Percentiles rank a stretch among this genome's conserved stretches.
Conservation (phyloP, 1,139 yeast species). For the Protomyces lactucae-debilis region DNA sequence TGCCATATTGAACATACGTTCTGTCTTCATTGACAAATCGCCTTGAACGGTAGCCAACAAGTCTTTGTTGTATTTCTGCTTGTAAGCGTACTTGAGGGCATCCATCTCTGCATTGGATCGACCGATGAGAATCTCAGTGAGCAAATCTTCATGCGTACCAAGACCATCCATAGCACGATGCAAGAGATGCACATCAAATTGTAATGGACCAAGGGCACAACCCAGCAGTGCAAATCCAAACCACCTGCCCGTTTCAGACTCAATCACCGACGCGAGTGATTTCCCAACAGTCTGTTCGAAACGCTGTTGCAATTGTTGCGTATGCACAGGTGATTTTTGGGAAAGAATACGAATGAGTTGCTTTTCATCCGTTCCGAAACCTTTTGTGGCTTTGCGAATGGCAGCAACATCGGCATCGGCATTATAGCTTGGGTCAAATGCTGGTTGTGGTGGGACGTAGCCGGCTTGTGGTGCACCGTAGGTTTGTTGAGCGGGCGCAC, state of each 20-base stretch:
- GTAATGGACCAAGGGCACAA: constrained; percentile 33
- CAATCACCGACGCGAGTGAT: constrained; percentile 30
- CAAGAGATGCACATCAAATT: constrained; percentile 32
- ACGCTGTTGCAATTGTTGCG: constrained; percentile 30
- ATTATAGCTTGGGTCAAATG: constrained; percentile 36
- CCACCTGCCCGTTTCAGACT: constrained; percentile 32
- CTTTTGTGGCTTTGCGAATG: constrained; percentile 33
- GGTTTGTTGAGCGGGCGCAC: constrained; percentile 6
- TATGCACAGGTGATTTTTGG: constrained; percentile 31
- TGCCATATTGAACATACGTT: constrained; percentile 33
- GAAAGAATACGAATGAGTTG: constrained; percentile 31
- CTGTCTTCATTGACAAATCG: constrained; percentile 34
- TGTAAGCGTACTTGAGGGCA: constrained; percentile 33
- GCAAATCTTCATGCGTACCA: constrained; percentile 33
- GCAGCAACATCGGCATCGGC: constrained; percentile 31
- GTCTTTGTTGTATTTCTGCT: constrained; percentile 28
- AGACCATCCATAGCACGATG: constrained; percentile 32
- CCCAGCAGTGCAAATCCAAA: constrained; percentile 32
- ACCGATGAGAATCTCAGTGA: constrained; percentile 33
- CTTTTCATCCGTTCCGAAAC: constrained; percentile 35
- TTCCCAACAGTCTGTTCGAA: constrained; percentile 32
- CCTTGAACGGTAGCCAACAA: constrained; percentile 31
- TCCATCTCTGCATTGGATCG: constrained; percentile 33
- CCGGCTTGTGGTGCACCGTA: not conserved
- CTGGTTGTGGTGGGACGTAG: constrained; percentile 24